Evolutionary conservation across 257 asterid genomes (phyloP).

Genomic region (Henckelia pumila): DNA sequence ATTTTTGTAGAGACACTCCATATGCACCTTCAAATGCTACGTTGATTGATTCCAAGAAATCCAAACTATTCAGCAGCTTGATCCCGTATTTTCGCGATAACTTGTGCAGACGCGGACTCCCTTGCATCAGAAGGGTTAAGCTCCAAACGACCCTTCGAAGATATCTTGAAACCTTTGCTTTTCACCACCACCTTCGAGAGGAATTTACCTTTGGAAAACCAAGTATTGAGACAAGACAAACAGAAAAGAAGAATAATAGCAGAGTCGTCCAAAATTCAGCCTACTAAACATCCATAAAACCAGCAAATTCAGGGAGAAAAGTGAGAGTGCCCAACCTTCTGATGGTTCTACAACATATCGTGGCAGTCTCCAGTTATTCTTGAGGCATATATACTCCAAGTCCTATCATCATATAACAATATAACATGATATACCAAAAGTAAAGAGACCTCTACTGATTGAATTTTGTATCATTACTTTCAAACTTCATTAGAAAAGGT

Average conservation of each 20-base stretch:
- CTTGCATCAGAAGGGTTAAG: not conserved
- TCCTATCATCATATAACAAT: conserved; percentile 28
- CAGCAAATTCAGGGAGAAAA: not conserved
- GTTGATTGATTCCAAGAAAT: not conserved
- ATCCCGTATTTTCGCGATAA: not conserved
- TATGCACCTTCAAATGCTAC: too few species aligned
- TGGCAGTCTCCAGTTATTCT: conserved; percentile 44
- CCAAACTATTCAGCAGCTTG: not conserved
- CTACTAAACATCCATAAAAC: not conserved
- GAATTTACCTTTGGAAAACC: not conserved
- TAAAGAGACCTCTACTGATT: not conserved
- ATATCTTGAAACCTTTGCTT: not conserved
- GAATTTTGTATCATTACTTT: not conserved
- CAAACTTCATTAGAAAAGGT: not conserved
- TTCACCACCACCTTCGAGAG: not conserved
- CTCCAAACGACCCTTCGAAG: not conserved
- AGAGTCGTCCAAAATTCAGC: not conserved
- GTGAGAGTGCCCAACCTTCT: conserved; percentile 29
- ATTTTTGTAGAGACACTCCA: not conserved
- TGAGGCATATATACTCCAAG: conserved; percentile 36
- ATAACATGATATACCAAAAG: not conserved
- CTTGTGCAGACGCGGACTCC: not conserved
- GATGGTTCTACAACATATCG: conserved; percentile 30
- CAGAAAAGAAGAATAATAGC: not conserved
- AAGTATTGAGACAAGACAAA: not conserved